phyloP scores from a whole-genome alignment of 148 eudicot genomes.

The Rhododendron griersonianum region DNA sequence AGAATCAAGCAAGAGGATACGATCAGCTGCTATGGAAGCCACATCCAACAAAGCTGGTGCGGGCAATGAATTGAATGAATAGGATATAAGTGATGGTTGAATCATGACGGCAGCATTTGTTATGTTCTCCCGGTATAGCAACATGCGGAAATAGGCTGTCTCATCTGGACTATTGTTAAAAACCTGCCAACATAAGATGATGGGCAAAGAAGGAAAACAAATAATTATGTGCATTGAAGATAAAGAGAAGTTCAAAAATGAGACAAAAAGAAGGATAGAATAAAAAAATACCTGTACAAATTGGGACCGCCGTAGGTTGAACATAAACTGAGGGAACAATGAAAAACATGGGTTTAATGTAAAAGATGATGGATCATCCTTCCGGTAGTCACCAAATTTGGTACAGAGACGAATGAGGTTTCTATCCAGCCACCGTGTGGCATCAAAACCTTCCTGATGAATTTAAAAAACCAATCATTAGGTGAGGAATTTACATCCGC shows the following conservation, averaged over 20 bases:
- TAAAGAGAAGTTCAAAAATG: not conserved
- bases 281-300: conserved; percentile 68
- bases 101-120: conserved; percentile 92
- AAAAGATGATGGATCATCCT: conserved; percentile 90
- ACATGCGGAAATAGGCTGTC: conserved; percentile 94
- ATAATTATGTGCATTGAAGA: not conserved
- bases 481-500: not conserved
- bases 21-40: conserved; percentile 78
- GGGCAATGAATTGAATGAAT: conserved; percentile 82
- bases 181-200: conserved; percentile 34
- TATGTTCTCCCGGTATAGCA: conserved; percentile 75
- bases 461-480: conserved; percentile 4
- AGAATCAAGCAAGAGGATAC: conserved; percentile 81
- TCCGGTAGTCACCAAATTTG: conserved; percentile 89
- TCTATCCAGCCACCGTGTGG: conserved; percentile 95
- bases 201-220: not conserved
- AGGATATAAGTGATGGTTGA: conserved; percentile 89
- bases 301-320: conserved; percentile 85
- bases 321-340: conserved; percentile 92
- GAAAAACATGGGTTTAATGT: conserved; percentile 87
- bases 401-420: conserved; percentile 85
- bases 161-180: conserved; percentile 98
- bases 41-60: conserved; percentile 83
- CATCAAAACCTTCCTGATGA: conserved; percentile 88
- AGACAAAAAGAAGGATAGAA: not conserved